Conservation (phyloP, 2,329 filamentous ascomycete species). For the Cordyceps militaris region DNA sequence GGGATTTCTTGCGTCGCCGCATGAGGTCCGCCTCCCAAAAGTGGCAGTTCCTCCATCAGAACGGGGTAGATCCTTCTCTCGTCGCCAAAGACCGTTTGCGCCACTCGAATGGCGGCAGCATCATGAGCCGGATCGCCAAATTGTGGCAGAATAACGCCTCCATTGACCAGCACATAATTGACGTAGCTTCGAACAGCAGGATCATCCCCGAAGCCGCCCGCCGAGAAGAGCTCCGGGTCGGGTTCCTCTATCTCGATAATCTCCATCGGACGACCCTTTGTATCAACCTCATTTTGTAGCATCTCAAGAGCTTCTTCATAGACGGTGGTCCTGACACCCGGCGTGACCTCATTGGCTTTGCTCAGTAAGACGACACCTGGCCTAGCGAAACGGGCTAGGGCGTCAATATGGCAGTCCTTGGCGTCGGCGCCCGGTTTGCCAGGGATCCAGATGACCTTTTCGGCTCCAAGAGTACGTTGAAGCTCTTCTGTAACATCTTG, state of each 20-base stretch:
- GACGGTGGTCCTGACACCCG: not conserved
- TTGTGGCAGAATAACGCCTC: conserved; percentile 21
- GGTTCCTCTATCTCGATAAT: conserved; percentile 21
- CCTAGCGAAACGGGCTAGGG: conserved; percentile 19
- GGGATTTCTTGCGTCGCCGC: not conserved
- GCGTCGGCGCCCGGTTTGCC: conserved; percentile 18
- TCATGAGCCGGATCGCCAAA: conserved; percentile 21
- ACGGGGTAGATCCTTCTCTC: not conserved
- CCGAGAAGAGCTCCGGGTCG: conserved; percentile 4
- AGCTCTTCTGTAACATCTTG: conserved; percentile 20
- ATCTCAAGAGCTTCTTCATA: conserved; percentile 1
- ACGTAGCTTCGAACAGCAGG: conserved; percentile 17
- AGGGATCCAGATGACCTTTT: conserved; percentile 23
- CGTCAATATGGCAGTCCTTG: conserved; percentile 25
- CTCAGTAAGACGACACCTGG: conserved; percentile 20
- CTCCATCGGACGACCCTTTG: conserved; percentile 17
- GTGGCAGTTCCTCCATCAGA: not conserved
- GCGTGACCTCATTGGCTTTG: conserved; percentile 9
- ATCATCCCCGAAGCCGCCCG: not conserved
- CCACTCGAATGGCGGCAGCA: conserved; percentile 15
- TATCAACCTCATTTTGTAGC: conserved; percentile 16
- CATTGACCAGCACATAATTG: conserved; percentile 23
- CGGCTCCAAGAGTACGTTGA: conserved; percentile 16
- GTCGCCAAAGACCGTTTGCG: not conserved
- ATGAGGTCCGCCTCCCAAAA: not conserved